A percentile compares a stretch with the other conserved stretches of the same genome.
Evolutionary conservation across 2,329 filamentous ascomycete genomes (phyloP).

Genomic region (Aspergillus sp.): DNA sequence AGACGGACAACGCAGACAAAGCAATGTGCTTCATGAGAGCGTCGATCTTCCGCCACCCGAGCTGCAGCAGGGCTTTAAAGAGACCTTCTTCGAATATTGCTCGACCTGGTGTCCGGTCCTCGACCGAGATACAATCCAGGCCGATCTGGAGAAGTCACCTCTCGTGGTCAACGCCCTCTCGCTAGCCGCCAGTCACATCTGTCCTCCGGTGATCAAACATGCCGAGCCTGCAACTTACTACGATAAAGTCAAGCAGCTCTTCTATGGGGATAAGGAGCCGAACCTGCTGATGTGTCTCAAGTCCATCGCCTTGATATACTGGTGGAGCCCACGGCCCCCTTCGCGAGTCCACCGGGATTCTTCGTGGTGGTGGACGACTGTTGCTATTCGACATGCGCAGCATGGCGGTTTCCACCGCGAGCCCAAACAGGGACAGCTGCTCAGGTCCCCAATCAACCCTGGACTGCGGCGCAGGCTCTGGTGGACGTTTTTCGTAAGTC

Average conservation of each 20-base stretch:
- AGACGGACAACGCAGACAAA: constrained; percentile 7
- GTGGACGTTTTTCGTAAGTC: constrained; percentile 41
- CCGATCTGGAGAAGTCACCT: constrained; percentile 7
- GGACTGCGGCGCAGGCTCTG: constrained; percentile 41
- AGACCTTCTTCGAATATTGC: constrained; percentile 13
- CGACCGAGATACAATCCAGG: constrained; percentile 5
- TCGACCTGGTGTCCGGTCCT: constrained; percentile 11
- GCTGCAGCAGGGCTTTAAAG: constrained; percentile 13
- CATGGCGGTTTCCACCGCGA: constrained; percentile 47
- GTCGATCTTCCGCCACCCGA: constrained; percentile 7
- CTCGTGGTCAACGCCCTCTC: constrained; percentile 33
- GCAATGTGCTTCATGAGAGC: not conserved
- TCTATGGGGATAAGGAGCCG: constrained; percentile 43
- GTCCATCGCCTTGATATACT: constrained; percentile 44
- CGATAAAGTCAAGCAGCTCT: constrained; percentile 39
- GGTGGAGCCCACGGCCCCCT: constrained; percentile 44
- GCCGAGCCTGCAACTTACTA: constrained; percentile 41
- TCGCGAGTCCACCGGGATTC: constrained; percentile 40
- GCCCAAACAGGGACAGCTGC: constrained; percentile 21
- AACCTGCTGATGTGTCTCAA: constrained; percentile 38
- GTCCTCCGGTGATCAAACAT: constrained; percentile 42
- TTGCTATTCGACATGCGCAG: constrained; percentile 45
- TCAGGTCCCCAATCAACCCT: constrained; percentile 17
- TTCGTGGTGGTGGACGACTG: constrained; percentile 49
- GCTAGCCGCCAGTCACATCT: constrained; percentile 42